Percentiles rank a stretch among this genome's conserved stretches.
Evolutionary conservation across 805 yeast species (phyloP).

Genomic region (Myxozyma lipomycoides): DNA sequence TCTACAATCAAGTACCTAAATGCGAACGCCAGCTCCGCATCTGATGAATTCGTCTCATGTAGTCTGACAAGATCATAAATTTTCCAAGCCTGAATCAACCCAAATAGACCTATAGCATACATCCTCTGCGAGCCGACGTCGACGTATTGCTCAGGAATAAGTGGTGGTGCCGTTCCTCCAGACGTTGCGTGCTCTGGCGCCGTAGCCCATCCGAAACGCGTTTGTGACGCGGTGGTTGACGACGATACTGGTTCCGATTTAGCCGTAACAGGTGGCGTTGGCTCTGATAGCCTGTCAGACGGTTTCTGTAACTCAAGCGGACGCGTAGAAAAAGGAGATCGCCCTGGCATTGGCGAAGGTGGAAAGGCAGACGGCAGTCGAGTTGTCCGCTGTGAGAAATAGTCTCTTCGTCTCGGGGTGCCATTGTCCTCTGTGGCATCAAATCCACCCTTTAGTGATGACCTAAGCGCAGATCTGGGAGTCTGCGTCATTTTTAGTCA

Average conservation of each 20-base stretch:
- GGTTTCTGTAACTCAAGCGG: too few species aligned
- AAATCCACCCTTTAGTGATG: neutral
- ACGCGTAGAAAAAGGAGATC: neutral
- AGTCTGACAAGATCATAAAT: conserved; percentile 63
- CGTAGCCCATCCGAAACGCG: too few species aligned
- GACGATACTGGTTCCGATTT: neutral
- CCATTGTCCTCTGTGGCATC: neutral
- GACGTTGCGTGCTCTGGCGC: neutral
- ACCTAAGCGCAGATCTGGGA: neutral
- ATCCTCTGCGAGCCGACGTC: conserved; percentile 76
- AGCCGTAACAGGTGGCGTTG: neutral
- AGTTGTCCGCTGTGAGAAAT: conserved; percentile 15
- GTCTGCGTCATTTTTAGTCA: neutral
- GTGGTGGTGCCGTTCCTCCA: conserved; percentile 27
- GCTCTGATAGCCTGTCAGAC: neutral
- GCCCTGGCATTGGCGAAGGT: conserved; percentile 16
- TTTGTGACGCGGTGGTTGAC: too few species aligned
- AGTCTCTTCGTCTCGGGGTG: conserved; percentile 6
- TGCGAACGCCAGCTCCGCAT: conserved; percentile 56
- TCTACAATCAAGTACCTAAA: conserved; percentile 72
- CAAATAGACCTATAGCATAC: conserved; percentile 60
- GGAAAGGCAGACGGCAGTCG: conserved; percentile 25
- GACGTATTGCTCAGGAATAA: conserved; percentile 59
- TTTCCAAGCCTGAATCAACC: conserved; percentile 81
- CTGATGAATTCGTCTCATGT: conserved; percentile 47